Evolutionary conservation across 2,329 filamentous ascomycete species (phyloP).

Genomic region (Colletotrichum eleusines): DNA sequence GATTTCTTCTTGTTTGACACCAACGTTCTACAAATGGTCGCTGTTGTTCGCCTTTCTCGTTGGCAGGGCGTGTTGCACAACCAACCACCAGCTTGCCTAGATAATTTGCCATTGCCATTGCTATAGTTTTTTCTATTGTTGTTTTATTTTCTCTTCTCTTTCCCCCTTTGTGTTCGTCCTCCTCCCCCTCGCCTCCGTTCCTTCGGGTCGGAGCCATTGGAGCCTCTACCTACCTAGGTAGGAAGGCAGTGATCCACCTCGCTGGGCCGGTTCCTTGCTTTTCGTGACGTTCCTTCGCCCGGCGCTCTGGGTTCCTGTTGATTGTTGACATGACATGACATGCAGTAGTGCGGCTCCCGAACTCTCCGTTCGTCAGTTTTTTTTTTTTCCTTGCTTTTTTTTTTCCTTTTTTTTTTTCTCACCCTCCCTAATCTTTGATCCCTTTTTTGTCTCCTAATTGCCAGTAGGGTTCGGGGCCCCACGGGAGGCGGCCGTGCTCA

Average conservation of each 20-base stretch:
- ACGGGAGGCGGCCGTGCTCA: background rate
- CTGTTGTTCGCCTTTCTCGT: background rate
- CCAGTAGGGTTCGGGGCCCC: conserved; percentile 19
- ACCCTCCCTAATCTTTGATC: no score
- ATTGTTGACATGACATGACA: conserved; percentile 18
- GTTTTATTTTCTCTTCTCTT: background rate
- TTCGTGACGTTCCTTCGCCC: background rate
- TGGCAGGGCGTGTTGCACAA: background rate
- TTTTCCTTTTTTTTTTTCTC: background rate
- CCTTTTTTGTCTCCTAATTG: background rate
- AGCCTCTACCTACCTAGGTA: no score
- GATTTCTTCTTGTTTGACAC: background rate
- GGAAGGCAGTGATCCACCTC: background rate
- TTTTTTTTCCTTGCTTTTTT: background rate
- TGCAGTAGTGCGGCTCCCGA: conserved; percentile 3
- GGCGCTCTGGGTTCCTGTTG: conserved; percentile 4
- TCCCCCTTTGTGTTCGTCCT: no score
- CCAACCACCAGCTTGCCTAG: background rate
- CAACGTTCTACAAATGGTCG: background rate
- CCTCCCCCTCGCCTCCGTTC: background rate
- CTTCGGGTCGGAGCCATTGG: background rate
- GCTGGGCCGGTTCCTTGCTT: background rate
- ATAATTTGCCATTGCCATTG: background rate
- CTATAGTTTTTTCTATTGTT: no score
- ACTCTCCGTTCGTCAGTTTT: no score